Percentiles rank a stretch among this genome's conserved stretches.
Evolutionary conservation across 768 basidiomycete genomes (phyloP).

Genomic region (Termitomyces sp.): DNA sequence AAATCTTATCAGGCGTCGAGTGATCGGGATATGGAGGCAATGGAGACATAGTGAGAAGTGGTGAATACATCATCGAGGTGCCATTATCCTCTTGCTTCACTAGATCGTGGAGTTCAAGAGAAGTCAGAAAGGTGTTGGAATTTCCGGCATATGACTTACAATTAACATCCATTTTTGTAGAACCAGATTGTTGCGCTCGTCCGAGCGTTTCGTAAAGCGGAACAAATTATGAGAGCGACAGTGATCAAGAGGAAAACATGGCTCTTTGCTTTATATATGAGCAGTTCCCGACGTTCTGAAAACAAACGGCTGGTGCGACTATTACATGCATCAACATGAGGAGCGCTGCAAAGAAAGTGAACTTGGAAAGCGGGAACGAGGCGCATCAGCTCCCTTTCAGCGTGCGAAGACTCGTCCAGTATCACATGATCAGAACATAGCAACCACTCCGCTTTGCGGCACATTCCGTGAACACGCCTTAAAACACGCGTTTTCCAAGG

Average conservation of each 20-base stretch:
- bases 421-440: slow-evolving; percentile 28
- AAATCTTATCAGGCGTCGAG: background rate
- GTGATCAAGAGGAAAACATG: slow-evolving; percentile 5
- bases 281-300: slow-evolving; percentile 12
- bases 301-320: slow-evolving; percentile 14
- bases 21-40: slow-evolving; percentile 5
- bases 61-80: background rate
- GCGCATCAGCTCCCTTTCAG: slow-evolving; percentile 21
- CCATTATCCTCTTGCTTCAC: slow-evolving; percentile 12
- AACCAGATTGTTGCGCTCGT: background rate
- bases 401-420: background rate
- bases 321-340: slow-evolving; percentile 24
- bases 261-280: slow-evolving; percentile 20
- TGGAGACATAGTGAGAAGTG: slow-evolving; percentile 1
- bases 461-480: slow-evolving; percentile 27
- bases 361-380: slow-evolving; percentile 20
- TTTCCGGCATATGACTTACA: background rate
- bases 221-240: background rate
- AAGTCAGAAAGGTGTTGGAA: background rate
- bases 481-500: background rate
- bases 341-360: slow-evolving; percentile 18
- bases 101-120: background rate
- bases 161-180: slow-evolving; percentile 6
- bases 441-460: slow-evolving; percentile 18
- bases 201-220: background rate